These are phyloP conservation scores for Chondrostereum purpureum DNA, from an alignment of 1,284 basidiomycete species.

Conservation along the genomic window DNA sequence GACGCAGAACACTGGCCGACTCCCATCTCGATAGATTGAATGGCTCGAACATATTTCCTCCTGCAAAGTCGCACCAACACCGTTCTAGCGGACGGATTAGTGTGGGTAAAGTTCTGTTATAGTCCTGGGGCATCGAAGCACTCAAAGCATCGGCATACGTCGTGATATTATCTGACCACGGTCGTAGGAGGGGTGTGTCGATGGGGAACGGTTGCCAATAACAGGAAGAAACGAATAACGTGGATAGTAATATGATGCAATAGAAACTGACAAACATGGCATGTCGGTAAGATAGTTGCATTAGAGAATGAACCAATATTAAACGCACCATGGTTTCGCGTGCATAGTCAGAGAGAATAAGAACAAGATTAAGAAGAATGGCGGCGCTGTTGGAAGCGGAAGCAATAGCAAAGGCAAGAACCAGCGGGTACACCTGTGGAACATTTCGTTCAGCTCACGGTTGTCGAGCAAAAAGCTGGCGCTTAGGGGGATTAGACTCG, in stretches of 20 bases:
- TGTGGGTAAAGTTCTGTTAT: slow-evolving; percentile 31
- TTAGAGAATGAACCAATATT: background rate
- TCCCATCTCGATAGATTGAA: slow-evolving; percentile 73
- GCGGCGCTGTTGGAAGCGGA: slow-evolving; percentile 71
- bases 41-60: slow-evolving; percentile 57
- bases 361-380: slow-evolving; percentile 69
- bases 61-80: slow-evolving; percentile 74
- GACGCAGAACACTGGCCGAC: slow-evolving; percentile 43
- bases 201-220: slow-evolving; percentile 77
- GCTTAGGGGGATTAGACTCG: too few species aligned
- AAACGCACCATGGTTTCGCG: slow-evolving; percentile 68
- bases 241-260: slow-evolving; percentile 70
- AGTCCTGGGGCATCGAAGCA: slow-evolving; percentile 27
- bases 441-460: background rate
- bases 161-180: slow-evolving; percentile 63
- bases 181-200: slow-evolving; percentile 48
- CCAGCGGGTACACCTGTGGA: slow-evolving; percentile 71
- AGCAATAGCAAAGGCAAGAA: slow-evolving; percentile 70
- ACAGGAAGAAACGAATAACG: slow-evolving; percentile 76
- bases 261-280: slow-evolving; percentile 51
- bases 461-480: too few species aligned
- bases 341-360: slow-evolving; percentile 68
- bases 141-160: slow-evolving; percentile 61
- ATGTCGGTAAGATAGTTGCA: slow-evolving; percentile 7
- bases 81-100: slow-evolving; percentile 61